phyloP scores from a whole-genome alignment of 768 basidiomycete genomes.

The Lyophyllum shimeji region DNA sequence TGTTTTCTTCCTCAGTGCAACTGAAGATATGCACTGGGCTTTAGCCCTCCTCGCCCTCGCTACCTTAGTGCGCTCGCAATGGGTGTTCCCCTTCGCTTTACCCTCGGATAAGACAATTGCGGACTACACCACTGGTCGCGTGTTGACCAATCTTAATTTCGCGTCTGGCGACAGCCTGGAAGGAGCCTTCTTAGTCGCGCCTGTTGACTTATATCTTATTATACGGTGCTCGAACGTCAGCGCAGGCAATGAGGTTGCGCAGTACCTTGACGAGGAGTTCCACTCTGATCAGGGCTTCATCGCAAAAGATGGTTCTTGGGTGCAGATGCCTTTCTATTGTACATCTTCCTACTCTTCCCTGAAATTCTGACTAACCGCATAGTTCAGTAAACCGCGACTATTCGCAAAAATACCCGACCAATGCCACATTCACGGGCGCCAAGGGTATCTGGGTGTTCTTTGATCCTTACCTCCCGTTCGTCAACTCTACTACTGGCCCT shows the following conservation, averaged over 20 bases:
- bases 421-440: not conserved
- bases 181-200: not conserved
- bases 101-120: not conserved
- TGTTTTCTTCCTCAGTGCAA: not conserved
- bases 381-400: not conserved
- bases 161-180: not conserved
- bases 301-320: not conserved
- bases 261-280: not conserved
- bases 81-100: not conserved
- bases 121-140: not conserved
- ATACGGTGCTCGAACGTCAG: not conserved
- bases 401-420: not conserved
- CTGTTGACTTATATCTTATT: not conserved
- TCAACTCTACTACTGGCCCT: not conserved
- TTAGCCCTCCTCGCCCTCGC: not conserved
- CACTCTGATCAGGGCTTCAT: not conserved
- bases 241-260: not conserved
- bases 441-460: not conserved
- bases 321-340: not conserved
- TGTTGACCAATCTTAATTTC: not conserved
- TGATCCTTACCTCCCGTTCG: not conserved
- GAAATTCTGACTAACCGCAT: not conserved
- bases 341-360: not conserved
- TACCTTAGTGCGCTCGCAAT: not conserved
- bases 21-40: not conserved